Conservation (phyloP, 208 protist species). For the Polymyxa betae region DNA sequence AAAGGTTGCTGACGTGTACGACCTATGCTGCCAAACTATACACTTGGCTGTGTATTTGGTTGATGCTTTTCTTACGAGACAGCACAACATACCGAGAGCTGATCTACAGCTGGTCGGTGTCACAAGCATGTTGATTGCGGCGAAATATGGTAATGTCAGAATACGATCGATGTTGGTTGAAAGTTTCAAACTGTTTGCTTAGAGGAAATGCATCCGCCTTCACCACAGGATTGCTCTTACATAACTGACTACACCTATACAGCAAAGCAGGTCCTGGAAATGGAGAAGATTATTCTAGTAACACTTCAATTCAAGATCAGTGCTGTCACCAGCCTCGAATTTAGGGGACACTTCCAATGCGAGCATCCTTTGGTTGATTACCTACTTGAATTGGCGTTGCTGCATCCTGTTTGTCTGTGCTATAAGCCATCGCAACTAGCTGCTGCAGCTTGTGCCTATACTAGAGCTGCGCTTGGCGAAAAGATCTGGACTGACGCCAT, state of each 20-base stretch:
- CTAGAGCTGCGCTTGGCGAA: background rate
- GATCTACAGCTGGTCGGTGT: constrained; percentile 36
- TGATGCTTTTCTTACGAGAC: background rate
- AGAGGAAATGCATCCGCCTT: constrained; percentile 33
- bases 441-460: constrained; percentile 41
- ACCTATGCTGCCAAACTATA: background rate
- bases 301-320: background rate
- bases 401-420: background rate
- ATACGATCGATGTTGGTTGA: background rate
- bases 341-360: background rate
- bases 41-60: constrained; percentile 3
- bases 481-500: background rate
- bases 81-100: background rate
- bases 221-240: constrained; percentile 4
- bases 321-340: constrained; percentile 6
- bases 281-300: constrained; percentile 12
- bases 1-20: background rate
- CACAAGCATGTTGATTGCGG: constrained; percentile 21
- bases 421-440: background rate
- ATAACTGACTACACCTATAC: constrained; percentile 49
- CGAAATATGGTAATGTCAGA: background rate
- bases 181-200: background rate
- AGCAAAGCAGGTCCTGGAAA: constrained; percentile 23
- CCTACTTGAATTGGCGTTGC: constrained; percentile 27
- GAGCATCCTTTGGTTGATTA: constrained; percentile 13